Base-by-base conservation (phyloP, 805 yeast genomes). In the Pichia deserticola region DNA sequence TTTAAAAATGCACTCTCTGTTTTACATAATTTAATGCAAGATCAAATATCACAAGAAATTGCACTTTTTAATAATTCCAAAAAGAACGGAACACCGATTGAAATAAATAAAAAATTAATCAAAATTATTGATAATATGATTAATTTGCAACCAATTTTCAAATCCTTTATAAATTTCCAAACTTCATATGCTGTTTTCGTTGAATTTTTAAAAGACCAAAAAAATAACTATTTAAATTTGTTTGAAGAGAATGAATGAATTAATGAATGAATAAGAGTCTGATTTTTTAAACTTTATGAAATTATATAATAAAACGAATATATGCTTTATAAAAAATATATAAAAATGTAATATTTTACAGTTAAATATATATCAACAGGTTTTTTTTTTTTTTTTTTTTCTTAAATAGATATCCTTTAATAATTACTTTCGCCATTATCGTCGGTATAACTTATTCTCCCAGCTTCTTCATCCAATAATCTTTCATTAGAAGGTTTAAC, bases 141-240 rank as follows among this genome's bases (percentile, higher is more conserved):
- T 27, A 71, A 70, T 5, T 57, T 82, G 46, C 64, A 70, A 43
- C 81, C 82, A 0, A 63, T 82, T 15, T 82, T 84, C 58, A 72
- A 73, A 54, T 76, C 74, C 20, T 60, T 84, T 43, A 65, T 73
- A 3, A 69, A 71, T 32, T 84, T 82, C 60, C 69, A 76, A 47
- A 68, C 76, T 0, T 60, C 68, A 1, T 84, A 79, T 57, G 60
- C 68, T n/a, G 70, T 67, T 27, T 82, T 82, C 60, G 71, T 72
- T 1, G 64, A 64, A n/a, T 67, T 64, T 27, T 60, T 81, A 10
- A 65, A 66, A 41, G 57, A 51, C 8, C 71, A 69, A 56, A 68
- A 65, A 47, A 70, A 67, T 7, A 45, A 36, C 10, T 64, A 62
- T 48, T 40, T 60, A 27, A 51, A 45, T 13, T 54, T 60, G 29